A percentile compares a stretch with the other conserved stretches of the same genome.
Evolutionary conservation across 1,139 yeast species (phyloP).

Genomic region (Debaryomycetaceae sp.): DNA sequence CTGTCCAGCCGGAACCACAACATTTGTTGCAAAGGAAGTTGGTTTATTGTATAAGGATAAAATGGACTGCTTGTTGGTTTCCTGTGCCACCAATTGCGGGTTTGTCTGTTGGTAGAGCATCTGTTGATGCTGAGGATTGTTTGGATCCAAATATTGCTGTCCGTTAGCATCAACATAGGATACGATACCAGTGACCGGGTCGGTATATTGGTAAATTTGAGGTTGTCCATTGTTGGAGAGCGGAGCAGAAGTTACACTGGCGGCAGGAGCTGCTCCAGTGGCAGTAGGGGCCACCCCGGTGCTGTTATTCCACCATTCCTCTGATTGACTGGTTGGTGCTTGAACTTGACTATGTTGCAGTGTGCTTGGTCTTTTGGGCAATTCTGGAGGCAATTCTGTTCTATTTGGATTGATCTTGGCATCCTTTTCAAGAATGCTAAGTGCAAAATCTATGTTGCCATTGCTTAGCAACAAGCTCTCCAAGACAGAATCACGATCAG

Average conservation of each 20-base stretch:
- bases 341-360: constrained; percentile 4
- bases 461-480: constrained; percentile 49
- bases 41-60: constrained; percentile 42
- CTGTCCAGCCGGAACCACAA: constrained; percentile 15
- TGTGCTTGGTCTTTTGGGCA: constrained; percentile 44
- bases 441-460: constrained; percentile 49
- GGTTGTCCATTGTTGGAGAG: constrained; percentile 19
- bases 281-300: constrained; percentile 7
- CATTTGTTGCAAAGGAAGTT: constrained; percentile 23
- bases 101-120: constrained; percentile 42
- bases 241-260: constrained; percentile 10
- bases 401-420: constrained; percentile 32
- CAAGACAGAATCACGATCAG: constrained; percentile 42
- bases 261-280: constrained; percentile 15
- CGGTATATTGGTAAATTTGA: constrained; percentile 58
- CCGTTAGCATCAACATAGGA: constrained; percentile 58
- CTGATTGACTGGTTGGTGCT: constrained; percentile 12
- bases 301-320: constrained; percentile 28
- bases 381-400: constrained; percentile 40
- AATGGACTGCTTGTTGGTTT: constrained; percentile 41
- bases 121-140: constrained; percentile 52
- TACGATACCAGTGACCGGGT: constrained; percentile 59
- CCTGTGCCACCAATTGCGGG: constrained; percentile 43
- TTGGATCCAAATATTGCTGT: constrained; percentile 57
- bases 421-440: constrained; percentile 46